Evolutionary conservation across 768 basidiomycete genomes (phyloP).

Genomic region (Filobasidium floriforme): DNA sequence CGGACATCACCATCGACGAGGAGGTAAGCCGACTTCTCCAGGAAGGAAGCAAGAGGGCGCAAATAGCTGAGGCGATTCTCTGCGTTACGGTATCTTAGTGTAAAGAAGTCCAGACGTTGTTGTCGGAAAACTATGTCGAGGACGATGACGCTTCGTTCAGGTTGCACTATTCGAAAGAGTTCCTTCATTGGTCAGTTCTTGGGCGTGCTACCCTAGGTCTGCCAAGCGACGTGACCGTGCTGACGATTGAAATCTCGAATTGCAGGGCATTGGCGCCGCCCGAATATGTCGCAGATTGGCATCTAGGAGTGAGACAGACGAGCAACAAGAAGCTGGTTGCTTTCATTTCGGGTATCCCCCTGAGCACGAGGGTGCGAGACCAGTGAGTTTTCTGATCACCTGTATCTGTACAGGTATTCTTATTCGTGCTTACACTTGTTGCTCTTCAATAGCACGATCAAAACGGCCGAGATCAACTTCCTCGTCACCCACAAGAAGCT

Average conservation of each 20-base stretch:
- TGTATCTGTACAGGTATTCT: background rate
- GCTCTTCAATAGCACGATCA: conserved; percentile 57
- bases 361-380: conserved; percentile 72
- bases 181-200: conserved; percentile 67
- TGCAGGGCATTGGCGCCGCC: conserved; percentile 87
- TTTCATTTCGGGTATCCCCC: conserved; percentile 88
- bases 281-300: conserved; percentile 89
- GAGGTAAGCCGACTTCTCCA: conserved; percentile 52
- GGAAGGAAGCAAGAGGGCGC: background rate
- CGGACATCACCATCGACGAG: conserved; percentile 68
- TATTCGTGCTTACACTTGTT: background rate
- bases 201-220: conserved; percentile 3
- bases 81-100: conserved; percentile 49
- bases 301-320: conserved; percentile 83
- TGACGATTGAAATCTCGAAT: conserved; percentile 5
- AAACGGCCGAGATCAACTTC: conserved; percentile 87
- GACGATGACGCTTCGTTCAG: conserved; percentile 93
- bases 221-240: too few relatives aligned
- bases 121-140: conserved; percentile 92
- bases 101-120: conserved; percentile 82
- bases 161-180: conserved; percentile 91
- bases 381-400: conserved; percentile 54
- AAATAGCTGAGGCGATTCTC: conserved; percentile 13
- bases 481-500: conserved; percentile 97
- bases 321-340: conserved; percentile 90